Evolutionary conservation across 2,329 filamentous ascomycete genomes (phyloP).

Genomic region (Penicillium brasilianum): DNA sequence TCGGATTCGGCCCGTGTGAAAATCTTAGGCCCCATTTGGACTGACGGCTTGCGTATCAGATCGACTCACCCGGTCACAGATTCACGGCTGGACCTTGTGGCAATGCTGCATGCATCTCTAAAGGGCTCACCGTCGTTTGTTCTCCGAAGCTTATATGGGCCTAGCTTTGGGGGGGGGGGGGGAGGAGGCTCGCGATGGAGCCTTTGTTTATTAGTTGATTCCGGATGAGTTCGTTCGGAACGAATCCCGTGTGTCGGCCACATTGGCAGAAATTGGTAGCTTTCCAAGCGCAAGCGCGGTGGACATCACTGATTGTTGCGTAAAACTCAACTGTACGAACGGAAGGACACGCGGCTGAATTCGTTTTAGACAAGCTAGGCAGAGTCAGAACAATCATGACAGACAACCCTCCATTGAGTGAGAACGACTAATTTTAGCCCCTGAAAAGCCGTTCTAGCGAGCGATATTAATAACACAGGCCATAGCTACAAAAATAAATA

Average conservation of each 20-base stretch:
- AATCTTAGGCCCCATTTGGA: slow-evolving; percentile 9
- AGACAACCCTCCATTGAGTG: neutral
- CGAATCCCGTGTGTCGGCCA: neutral
- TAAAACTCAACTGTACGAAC: neutral
- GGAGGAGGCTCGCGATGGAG: slow-evolving; percentile 8
- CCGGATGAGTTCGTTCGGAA: neutral
- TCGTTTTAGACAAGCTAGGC: neutral
- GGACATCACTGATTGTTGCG: neutral
- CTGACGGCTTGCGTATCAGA: slow-evolving; percentile 19
- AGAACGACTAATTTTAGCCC: neutral
- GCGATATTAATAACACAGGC: neutral
- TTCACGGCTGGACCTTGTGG: neutral
- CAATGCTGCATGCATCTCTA: neutral
- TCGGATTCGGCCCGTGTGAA: slow-evolving; percentile 26
- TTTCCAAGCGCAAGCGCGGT: neutral
- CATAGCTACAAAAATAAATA: neutral
- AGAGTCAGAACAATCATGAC: neutral
- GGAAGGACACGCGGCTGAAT: neutral
- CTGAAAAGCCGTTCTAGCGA: neutral
- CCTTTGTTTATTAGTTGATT: neutral
- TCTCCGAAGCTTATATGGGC: neutral
- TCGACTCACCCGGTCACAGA: slow-evolving; percentile 11
- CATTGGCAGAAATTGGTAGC: neutral
- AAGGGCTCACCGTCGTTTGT: neutral
- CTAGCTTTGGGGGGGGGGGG: neutral